Conservation (phyloP, 1,284 basidiomycete species). For the Ganoderma lucidum region DNA sequence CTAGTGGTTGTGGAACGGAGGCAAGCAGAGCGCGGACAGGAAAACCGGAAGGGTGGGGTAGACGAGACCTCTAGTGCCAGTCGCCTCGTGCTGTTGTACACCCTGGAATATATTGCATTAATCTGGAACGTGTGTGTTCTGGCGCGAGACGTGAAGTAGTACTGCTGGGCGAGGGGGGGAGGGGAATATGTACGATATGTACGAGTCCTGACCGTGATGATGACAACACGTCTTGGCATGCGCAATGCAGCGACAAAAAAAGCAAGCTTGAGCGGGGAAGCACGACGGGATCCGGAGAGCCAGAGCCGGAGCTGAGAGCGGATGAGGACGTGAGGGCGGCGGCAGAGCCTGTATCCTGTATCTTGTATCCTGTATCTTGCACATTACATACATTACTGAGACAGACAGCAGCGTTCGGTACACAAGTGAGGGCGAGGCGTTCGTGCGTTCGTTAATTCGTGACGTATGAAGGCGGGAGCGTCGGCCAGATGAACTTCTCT, state of each 20-base stretch:
- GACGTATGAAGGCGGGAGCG: constrained; percentile 32
- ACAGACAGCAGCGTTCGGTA: constrained; percentile 1
- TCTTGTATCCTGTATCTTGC: constrained; percentile 6
- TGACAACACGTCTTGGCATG: no score
- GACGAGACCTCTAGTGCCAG: neutral
- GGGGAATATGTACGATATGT: neutral
- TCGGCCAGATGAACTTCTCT: constrained; percentile 68
- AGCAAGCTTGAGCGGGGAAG: no score
- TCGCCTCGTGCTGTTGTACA: constrained; percentile 7
- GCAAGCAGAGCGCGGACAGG: neutral
- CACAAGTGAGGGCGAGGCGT: neutral
- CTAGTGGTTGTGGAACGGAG: neutral
- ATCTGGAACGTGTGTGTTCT: constrained; percentile 22
- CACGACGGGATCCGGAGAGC: neutral
- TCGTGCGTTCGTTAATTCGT: constrained; percentile 3
- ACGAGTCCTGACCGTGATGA: constrained; percentile 6
- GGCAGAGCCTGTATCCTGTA: neutral
- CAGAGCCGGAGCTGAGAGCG: neutral
- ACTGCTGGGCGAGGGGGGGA: neutral
- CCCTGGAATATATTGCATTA: constrained; percentile 44
- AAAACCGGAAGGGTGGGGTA: neutral
- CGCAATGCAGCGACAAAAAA: neutral
- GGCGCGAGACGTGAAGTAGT: neutral
- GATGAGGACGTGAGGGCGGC: neutral
- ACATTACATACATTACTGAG: constrained; percentile 17